phyloP scores from a whole-genome alignment of 257 asterid species.

The Rhazya stricta region DNA sequence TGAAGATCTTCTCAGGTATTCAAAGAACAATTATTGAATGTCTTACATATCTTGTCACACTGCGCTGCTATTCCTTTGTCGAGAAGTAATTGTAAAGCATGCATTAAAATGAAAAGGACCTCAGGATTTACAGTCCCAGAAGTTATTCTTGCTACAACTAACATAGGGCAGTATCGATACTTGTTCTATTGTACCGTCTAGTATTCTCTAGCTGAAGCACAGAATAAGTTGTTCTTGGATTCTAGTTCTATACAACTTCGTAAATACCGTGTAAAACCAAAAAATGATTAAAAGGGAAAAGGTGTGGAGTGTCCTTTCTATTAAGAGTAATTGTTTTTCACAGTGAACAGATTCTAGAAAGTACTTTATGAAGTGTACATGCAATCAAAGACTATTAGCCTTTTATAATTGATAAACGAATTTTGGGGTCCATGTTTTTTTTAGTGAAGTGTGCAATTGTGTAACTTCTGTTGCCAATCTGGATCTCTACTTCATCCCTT shows the following conservation, averaged over 20 bases:
- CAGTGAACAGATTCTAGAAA: background rate
- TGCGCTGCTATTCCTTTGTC: background rate
- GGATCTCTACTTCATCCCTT: background rate
- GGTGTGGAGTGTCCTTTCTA: background rate
- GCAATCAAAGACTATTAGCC: background rate
- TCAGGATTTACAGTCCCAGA: background rate
- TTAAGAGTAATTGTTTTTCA: background rate
- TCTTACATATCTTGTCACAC: background rate
- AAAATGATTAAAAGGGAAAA: background rate
- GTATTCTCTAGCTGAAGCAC: background rate
- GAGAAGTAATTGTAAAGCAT: background rate
- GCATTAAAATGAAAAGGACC: background rate
- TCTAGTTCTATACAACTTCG: background rate
- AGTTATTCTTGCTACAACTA: background rate
- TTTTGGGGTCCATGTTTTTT: background rate
- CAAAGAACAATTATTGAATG: constrained; percentile 11
- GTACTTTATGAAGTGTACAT: background rate
- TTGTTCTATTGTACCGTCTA: background rate
- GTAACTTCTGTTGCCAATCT: background rate
- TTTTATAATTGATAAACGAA: background rate
- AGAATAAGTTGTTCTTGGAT: background rate
- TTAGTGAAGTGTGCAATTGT: background rate
- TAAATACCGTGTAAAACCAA: background rate
- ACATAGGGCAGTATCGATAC: background rate
- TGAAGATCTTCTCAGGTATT: constrained; percentile 84